Evolutionary conservation across 1,284 basidiomycete genomes (phyloP).

Genomic region (Pseudozyma sp.): DNA sequence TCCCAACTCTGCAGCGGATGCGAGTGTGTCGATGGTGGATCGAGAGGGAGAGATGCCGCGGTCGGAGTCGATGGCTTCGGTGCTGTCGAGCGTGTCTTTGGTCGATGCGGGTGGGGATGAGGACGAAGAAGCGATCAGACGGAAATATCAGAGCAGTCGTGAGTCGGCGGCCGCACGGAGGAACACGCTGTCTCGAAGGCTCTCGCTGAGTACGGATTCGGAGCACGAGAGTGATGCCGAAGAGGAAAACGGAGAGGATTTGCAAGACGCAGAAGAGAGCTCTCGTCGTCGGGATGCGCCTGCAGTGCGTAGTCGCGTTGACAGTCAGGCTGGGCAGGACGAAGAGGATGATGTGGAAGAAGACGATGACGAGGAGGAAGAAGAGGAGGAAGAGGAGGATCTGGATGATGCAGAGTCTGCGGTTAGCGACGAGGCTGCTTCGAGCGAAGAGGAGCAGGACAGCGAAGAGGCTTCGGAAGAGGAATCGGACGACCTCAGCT

Average conservation of each 20-base stretch:
- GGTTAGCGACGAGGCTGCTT: slow-evolving; percentile 1
- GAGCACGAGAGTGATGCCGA: slow-evolving; percentile 16
- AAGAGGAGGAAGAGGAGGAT: slow-evolving; percentile 11
- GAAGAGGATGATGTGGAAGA: slow-evolving; percentile 6
- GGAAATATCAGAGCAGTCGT: slow-evolving; percentile 12
- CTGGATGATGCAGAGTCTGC: slow-evolving; percentile 4
- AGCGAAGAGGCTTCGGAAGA: slow-evolving; percentile 2
- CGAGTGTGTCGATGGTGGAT: slow-evolving; percentile 1
- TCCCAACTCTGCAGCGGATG: background rate
- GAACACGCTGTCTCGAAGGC: slow-evolving; percentile 3
- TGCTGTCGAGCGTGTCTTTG: background rate
- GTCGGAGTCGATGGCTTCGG: slow-evolving; percentile 10
- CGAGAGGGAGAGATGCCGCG: slow-evolving; percentile 2
- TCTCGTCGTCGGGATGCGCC: slow-evolving; percentile 6
- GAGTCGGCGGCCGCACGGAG: slow-evolving; percentile 6
- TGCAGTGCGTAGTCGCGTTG: background rate
- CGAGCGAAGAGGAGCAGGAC: slow-evolving; percentile 4
- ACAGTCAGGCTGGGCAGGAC: slow-evolving; percentile 4
- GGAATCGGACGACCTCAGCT: background rate
- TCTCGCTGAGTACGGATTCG: slow-evolving; percentile 27
- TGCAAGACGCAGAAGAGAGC: slow-evolving; percentile 9
- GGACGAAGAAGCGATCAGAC: slow-evolving; percentile 8
- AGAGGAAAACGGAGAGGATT: slow-evolving; percentile 3
- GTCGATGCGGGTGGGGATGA: background rate
- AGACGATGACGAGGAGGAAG: background rate